Conservation (phyloP, 805 yeast species). For the Clavispora phyllophila region DNA sequence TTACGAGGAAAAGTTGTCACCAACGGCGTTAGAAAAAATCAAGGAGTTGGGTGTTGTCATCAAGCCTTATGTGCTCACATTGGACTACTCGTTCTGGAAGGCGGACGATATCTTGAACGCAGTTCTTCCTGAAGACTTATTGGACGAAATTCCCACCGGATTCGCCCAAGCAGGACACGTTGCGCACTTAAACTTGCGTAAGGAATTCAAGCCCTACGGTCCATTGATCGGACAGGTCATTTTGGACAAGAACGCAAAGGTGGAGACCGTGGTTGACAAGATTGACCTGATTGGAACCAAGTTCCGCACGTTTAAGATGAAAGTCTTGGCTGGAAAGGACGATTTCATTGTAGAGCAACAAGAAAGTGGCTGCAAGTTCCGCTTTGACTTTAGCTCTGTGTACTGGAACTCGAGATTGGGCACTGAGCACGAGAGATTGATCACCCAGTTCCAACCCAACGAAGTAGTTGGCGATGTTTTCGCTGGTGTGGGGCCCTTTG, state of each 20-base stretch:
- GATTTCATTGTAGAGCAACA: conserved; percentile 76
- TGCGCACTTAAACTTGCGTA: conserved; percentile 84
- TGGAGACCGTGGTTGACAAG: conserved; percentile 89
- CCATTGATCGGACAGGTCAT: conserved; percentile 82
- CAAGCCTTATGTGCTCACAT: conserved; percentile 46
- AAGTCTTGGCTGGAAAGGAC: conserved; percentile 81
- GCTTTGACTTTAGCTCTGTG: conserved; percentile 86
- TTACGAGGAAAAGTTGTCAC: conserved; percentile 34
- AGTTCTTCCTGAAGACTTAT: conserved; percentile 64
- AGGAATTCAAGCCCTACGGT: conserved; percentile 80
- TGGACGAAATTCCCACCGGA: conserved; percentile 80
- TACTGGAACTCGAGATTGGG: conserved; percentile 96
- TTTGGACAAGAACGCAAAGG: conserved; percentile 76
- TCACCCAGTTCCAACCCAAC: conserved; percentile 53
- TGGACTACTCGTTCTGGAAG: conserved; percentile 81
- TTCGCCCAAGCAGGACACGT: conserved; percentile 93
- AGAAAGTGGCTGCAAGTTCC: conserved; percentile 82
- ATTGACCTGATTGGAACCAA: conserved; percentile 80
- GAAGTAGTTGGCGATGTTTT: conserved; percentile 89
- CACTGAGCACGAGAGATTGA: conserved; percentile 86
- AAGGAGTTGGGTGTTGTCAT: conserved; percentile 43
- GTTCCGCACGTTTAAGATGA: conserved; percentile 91
- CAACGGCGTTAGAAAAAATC: conserved; percentile 42
- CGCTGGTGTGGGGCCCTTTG: conserved; percentile 99
- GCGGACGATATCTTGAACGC: conserved; percentile 80